Percentiles rank a stretch among this genome's conserved stretches.
These are phyloP conservation scores for Niebla homalea DNA, from an alignment of 495 filamentous ascomycete species.

Conservation along the genomic window DNA sequence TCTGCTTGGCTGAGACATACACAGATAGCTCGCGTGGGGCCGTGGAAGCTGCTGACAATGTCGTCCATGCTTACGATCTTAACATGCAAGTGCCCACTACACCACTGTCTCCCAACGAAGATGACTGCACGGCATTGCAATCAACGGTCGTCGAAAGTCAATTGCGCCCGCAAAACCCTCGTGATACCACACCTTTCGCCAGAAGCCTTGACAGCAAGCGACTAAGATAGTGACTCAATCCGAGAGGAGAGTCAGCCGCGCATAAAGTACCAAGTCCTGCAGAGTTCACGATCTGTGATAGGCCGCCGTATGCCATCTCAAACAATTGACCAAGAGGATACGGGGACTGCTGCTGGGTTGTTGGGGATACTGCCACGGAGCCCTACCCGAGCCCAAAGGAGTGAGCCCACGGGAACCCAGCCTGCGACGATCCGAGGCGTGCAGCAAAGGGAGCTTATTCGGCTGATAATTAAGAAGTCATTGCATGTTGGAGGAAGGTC, in stretches of 20 bases:
- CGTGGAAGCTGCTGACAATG: slow-evolving; percentile 72
- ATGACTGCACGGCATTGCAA: slow-evolving; percentile 22
- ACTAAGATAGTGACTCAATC: slow-evolving; percentile 30
- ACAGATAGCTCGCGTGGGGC: slow-evolving; percentile 63
- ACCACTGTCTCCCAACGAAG: slow-evolving; percentile 28
- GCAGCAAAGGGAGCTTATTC: slow-evolving; percentile 52
- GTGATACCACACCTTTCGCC: slow-evolving; percentile 26
- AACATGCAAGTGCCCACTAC: slow-evolving; percentile 70
- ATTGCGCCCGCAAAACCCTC: no score
- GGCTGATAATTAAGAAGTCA: slow-evolving; percentile 55
- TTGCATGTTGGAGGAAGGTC: slow-evolving; percentile 59
- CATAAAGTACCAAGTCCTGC: slow-evolving; percentile 28
- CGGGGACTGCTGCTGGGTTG: slow-evolving; percentile 1
- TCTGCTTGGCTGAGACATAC: slow-evolving; percentile 1
- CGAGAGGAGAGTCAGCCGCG: slow-evolving; percentile 22
- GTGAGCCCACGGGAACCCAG: slow-evolving; percentile 29
- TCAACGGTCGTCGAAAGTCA: slow-evolving; percentile 16
- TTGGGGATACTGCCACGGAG: background rate
- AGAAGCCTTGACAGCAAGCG: slow-evolving; percentile 39
- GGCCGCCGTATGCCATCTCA: no score
- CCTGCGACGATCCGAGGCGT: slow-evolving; percentile 34
- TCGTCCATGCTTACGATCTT: slow-evolving; percentile 77
- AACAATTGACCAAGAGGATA: no score
- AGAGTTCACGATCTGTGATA: slow-evolving; percentile 19
- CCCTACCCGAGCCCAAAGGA: background rate